Base-by-base conservation (phyloP, 164 flowering plant genomes). In the Dillenia turbinata region DNA sequence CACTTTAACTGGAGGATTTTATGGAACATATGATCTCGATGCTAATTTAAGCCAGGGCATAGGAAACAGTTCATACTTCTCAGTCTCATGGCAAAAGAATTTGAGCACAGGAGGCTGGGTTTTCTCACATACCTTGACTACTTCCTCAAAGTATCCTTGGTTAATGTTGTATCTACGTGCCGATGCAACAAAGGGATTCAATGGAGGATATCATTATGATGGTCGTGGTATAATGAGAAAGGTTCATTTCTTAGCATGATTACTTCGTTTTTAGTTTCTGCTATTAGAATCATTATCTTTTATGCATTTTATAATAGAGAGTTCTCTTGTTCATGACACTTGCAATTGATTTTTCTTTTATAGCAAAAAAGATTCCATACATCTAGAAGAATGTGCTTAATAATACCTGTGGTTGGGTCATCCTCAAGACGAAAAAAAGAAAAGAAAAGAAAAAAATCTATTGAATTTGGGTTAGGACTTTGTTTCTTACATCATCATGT, bases 101-200 rank as follows among this genome's bases (percentile, higher is more conserved):
- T 13, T 19, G 48, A 63, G 56, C 44, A 49, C 71, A 9, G 68
- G 71, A 15, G 67, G 75, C 55, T 72, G 71, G 75, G n/a, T 72
- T 51, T 44, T 72, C 54, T 62, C 65, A 10, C 71, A 72, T 54
- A 67, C 43, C 49, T 57, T 72, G 43, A 64, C 59, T 19, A 72
- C 75, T 1, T 72, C 75, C 40, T 14, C 54, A 11, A 76, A 73
- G 67, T 79, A 79, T 69, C 83, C 82, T 16, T 79, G 83, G 80
- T 66, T 78, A 44, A 80, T 78, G 84, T 47, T 80, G 52, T 80
- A 80, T 63, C 70, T 80, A 9, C 71, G 84, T 13, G 48, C 84
- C 3, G 84, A 80, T 73, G 84, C 84, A n/a, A 67, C 81, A 1
- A 59, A 57, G 56, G 84, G 84, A 22, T 75, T 75, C 53, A 65